A percentile compares a stretch with the other conserved stretches of the same genome.
Conservation (phyloP, 495 filamentous ascomycete species). For the Annulohypoxylon bovei region DNA sequence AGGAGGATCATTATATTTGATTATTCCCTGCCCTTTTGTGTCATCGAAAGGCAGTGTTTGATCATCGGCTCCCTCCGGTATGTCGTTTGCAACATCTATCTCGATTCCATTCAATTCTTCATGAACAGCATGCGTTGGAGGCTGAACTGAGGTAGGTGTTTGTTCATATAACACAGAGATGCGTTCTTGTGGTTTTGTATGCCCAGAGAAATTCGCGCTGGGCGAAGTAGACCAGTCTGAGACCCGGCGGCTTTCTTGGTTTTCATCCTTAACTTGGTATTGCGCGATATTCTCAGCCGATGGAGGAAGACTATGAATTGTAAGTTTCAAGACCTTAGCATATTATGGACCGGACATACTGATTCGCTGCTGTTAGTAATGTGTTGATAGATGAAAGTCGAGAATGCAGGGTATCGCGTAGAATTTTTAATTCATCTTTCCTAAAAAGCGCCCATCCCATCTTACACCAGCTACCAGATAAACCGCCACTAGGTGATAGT, state of each 20-base stretch:
- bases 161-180: not conserved
- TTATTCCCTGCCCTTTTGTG: too few species aligned
- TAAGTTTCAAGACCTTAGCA: not conserved
- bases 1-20: not conserved
- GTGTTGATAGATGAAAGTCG: conserved; percentile 10
- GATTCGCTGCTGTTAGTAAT: not conserved
- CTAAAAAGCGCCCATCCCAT: conserved; percentile 13
- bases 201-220: not conserved
- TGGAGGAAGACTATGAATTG: not conserved
- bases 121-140: too few species aligned
- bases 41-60: not conserved
- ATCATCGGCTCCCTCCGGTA: not conserved
- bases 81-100: not conserved
- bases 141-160: not conserved
- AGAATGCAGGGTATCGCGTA: conserved; percentile 2
- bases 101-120: not conserved
- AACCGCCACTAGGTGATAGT: not conserved
- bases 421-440: conserved; percentile 7
- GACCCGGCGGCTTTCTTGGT: not conserved
- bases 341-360: not conserved
- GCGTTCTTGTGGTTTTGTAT: not conserved
- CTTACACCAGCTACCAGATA: conserved; percentile 14
- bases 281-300: not conserved
- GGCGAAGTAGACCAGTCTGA: not conserved
- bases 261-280: not conserved